Conservation (phyloP, 2,329 filamentous ascomycete species). For the Xylariomycetidae sp. region DNA sequence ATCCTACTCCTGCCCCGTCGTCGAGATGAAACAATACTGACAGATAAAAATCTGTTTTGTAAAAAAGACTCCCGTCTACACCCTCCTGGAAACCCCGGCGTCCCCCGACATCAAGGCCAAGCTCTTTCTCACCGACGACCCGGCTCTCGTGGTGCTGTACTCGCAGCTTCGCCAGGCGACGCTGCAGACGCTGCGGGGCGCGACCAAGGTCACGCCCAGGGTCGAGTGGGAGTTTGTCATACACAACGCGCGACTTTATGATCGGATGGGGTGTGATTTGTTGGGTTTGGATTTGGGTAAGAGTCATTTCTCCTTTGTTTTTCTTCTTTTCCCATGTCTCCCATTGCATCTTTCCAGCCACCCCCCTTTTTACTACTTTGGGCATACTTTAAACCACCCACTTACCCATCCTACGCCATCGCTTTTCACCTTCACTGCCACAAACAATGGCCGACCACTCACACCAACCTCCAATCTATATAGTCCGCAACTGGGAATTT, state of each 20-base stretch:
- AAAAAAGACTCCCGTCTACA: conserved; percentile 69
- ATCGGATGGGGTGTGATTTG: conserved; percentile 89
- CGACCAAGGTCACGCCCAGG: conserved; percentile 70
- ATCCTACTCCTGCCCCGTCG: background rate
- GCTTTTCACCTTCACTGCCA: too few species aligned
- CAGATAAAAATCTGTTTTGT: conserved; percentile 5
- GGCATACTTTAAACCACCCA: too few species aligned
- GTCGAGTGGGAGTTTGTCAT: conserved; percentile 87
- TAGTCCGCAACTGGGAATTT: conserved; percentile 80
- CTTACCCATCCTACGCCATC: conserved; percentile 2
- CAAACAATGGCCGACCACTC: too few species aligned
- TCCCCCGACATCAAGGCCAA: conserved; percentile 69
- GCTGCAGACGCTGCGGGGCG: conserved; percentile 78
- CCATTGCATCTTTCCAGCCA: too few species aligned
- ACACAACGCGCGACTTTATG: conserved; percentile 78
- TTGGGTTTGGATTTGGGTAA: conserved; percentile 79
- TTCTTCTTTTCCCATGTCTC: too few species aligned
- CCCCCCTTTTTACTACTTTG: too few species aligned
- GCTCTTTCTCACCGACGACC: conserved; percentile 84
- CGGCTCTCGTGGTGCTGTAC: conserved; percentile 82
- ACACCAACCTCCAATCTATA: too few species aligned
- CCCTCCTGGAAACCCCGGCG: conserved; percentile 63
- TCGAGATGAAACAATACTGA: background rate
- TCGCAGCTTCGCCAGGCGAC: conserved; percentile 77
- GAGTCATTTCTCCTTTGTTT: too few species aligned